Evolutionary conservation across 2,329 filamentous ascomycete species (phyloP).

Genomic region (Thielaviopsis ethacetica): DNA sequence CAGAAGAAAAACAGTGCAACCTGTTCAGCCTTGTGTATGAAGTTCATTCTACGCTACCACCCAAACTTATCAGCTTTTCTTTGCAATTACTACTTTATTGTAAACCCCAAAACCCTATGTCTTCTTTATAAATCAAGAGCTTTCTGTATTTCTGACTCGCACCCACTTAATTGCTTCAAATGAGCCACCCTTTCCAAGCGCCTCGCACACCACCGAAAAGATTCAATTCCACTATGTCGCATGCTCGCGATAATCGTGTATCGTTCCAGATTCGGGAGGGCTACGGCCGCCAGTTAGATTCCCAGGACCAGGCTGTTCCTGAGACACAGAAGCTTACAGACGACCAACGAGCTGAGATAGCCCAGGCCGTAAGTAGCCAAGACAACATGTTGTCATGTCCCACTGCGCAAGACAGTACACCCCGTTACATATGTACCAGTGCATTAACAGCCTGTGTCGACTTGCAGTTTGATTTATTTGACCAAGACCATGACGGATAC

Average conservation of each 20-base stretch:
- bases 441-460: neutral
- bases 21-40: too few species aligned
- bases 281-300: slow-evolving; percentile 10
- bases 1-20: too few species aligned
- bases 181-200: slow-evolving; percentile 10
- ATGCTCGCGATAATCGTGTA: slow-evolving; percentile 11
- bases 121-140: too few species aligned
- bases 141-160: neutral
- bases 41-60: too few species aligned
- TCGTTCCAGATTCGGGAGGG: slow-evolving; percentile 12
- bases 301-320: slow-evolving; percentile 4
- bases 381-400: too few species aligned
- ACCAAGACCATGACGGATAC: slow-evolving; percentile 38
- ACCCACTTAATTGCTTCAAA: neutral
- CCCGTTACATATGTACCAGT: neutral
- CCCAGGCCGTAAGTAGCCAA: slow-evolving; percentile 12
- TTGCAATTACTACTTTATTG: neutral
- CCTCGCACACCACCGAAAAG: slow-evolving; percentile 11
- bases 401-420: neutral
- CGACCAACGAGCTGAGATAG: slow-evolving; percentile 13
- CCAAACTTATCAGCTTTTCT: too few species aligned
- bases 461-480: slow-evolving; percentile 13
- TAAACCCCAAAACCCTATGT: neutral
- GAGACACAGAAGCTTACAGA: slow-evolving; percentile 13
- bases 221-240: slow-evolving; percentile 8